Percentiles rank a stretch among this genome's conserved stretches.
Conservation (phyloP, 1,284 basidiomycete species). For the Ustilago tritici region DNA sequence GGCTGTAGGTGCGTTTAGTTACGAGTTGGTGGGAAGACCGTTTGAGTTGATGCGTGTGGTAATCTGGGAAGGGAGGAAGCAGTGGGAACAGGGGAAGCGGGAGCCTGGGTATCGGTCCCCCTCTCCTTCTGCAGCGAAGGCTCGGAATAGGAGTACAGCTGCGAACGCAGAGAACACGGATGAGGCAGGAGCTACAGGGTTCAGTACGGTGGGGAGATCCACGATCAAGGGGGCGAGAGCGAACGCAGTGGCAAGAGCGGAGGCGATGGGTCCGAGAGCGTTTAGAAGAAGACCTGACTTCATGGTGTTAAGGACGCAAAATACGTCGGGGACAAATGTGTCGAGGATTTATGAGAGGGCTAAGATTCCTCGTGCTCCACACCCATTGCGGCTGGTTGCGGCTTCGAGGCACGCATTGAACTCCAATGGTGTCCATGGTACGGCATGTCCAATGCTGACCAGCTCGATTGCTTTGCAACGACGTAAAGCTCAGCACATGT, state of each 20-base stretch:
- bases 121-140: slow-evolving; percentile 2
- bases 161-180: not conserved
- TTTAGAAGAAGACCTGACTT: slow-evolving; percentile 24
- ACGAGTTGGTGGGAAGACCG: slow-evolving; percentile 68
- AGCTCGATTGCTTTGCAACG: slow-evolving; percentile 18
- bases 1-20: slow-evolving; percentile 62
- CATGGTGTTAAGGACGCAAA: slow-evolving; percentile 31
- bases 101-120: slow-evolving; percentile 29
- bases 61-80: slow-evolving; percentile 66
- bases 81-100: slow-evolving; percentile 61
- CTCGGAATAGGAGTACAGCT: not conserved
- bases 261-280: slow-evolving; percentile 13
- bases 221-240: slow-evolving; percentile 30
- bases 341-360: slow-evolving; percentile 33
- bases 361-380: slow-evolving; percentile 30
- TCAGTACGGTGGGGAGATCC: slow-evolving; percentile 24
- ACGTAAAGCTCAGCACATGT: slow-evolving; percentile 12
- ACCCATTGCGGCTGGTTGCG: slow-evolving; percentile 26
- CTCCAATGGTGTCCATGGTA: slow-evolving; percentile 2
- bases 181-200: slow-evolving; percentile 10
- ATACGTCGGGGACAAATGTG: slow-evolving; percentile 17
- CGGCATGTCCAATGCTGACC: slow-evolving; percentile 27
- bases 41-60: slow-evolving; percentile 69
- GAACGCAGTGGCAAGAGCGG: slow-evolving; percentile 12
- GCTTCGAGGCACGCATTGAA: not conserved